A percentile compares a stretch with the other conserved stretches of the same genome.
Conservation (phyloP, 495 filamentous ascomycete genomes). For the Aspergillus indologenus region DNA sequence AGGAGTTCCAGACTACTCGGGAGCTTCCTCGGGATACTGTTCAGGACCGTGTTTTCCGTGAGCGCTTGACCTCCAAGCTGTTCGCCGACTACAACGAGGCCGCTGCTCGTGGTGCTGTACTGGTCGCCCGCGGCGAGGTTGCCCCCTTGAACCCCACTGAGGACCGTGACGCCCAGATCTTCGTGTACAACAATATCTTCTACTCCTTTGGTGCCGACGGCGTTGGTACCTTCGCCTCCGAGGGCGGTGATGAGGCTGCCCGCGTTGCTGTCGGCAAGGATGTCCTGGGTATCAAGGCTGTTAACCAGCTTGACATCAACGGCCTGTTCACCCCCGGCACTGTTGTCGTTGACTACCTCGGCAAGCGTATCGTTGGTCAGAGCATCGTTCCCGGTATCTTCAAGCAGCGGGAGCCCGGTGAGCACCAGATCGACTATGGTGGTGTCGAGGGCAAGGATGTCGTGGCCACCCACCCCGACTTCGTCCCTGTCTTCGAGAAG, state of each 20-base stretch:
- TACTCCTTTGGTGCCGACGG: constrained; percentile 98
- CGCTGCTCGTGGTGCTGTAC: constrained; percentile 85
- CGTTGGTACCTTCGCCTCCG: constrained; percentile 92
- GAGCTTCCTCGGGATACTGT: constrained; percentile 90
- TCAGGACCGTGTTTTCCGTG: constrained; percentile 93
- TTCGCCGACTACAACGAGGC: constrained; percentile 98
- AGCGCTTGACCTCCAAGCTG: constrained; percentile 88
- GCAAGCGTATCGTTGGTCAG: constrained; percentile 95
- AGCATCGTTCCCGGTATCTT: constrained; percentile 99
- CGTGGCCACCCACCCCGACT: constrained; percentile 82
- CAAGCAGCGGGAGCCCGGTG: constrained; percentile 94
- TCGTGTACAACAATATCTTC: constrained; percentile 99
- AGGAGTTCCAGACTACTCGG: constrained; percentile 95
- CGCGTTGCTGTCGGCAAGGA: constrained; percentile 97
- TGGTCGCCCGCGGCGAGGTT: constrained; percentile 91
- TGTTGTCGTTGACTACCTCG: constrained; percentile 94
- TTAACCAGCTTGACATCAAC: constrained; percentile 94
- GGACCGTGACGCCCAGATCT: constrained; percentile 89
- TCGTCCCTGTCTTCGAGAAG: constrained; percentile 81
- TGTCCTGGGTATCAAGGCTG: constrained; percentile 84
- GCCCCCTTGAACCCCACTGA: constrained; percentile 97
- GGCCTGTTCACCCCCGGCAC: constrained; percentile 94
- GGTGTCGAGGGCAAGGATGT: constrained; percentile 97
- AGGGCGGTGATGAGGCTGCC: constrained; percentile 96
- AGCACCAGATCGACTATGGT: constrained; percentile 98